Base-by-base conservation (phyloP, 176 grass and related monocot genomes). In the Phoenix roebelenii region DNA sequence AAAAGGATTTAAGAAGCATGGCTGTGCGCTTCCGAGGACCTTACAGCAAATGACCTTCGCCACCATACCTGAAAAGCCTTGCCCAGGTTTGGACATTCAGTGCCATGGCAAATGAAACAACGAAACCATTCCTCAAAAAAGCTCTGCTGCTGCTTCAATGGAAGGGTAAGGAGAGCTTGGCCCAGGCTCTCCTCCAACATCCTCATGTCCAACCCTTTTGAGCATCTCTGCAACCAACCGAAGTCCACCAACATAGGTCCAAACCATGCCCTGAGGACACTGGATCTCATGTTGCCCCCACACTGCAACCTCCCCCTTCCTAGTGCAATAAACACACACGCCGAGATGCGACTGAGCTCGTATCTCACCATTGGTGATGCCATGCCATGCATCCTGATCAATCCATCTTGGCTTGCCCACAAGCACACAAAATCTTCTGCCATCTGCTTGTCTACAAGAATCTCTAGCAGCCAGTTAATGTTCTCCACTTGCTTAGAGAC, bases 11-110 rank as follows among this genome's bases (percentile, higher is more conserved):
- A 44, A 44, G 9, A 26, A 59, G 25, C 57, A 17, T 26, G 30
- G 23, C 57, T 16, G 51, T 26, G 52, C 12, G 28, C 18, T 55
- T 52, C 26, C 7, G 52, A 68, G 68, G 35, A 85, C 77, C 72
- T 90, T 52, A 79, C 74, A 20, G 20, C 20, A 78, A 97, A 88
- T 4, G 76, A 80, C 70, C 93, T 79, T 52, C 92, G 79, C 93
- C 93, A 91, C 93, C 93, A 97, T 32, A 91, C 80, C 72, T 97
- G 93, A 75, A 97, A 97, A 55, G 92, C 83, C 73, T 65, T 68
- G 17, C 78, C 69, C 5, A 97, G 81, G 62, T 97, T 97, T 0
- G 92, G 92, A 56, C 84, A 97, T 52, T 80, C 76, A 0, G 81
- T 73, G 15, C 84, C 87, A 16, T 74, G 82, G 0, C 66, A 71